These are phyloP conservation scores for Trametes punicea DNA, from an alignment of 768 basidiomycete genomes.

Conservation along the genomic window DNA sequence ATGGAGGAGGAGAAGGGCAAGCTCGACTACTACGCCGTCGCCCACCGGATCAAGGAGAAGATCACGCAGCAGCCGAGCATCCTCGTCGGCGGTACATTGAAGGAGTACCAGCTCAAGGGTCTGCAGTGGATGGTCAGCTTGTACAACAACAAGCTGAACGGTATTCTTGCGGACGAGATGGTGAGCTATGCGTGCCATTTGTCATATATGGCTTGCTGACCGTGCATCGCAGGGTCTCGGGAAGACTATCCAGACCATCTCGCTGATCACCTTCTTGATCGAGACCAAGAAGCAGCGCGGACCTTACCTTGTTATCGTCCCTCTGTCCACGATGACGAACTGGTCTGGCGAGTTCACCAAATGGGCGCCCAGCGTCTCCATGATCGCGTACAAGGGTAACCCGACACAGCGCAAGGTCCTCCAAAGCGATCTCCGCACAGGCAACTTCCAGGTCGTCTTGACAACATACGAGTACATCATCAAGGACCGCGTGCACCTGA, in stretches of 20 bases:
- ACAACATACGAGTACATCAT: conserved; percentile 98
- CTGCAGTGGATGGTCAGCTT: conserved; percentile 98
- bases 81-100: conserved; percentile 83
- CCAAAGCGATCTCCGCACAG: conserved; percentile 71
- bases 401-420: conserved; percentile 76
- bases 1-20: conserved; percentile 71
- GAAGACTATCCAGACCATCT: conserved; percentile 94
- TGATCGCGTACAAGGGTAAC: conserved; percentile 89
- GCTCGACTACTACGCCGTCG: conserved; percentile 95
- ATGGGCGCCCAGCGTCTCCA: conserved; percentile 85
- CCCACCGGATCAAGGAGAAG: conserved; percentile 89
- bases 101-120: conserved; percentile 94
- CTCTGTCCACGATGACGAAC: conserved; percentile 94
- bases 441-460: conserved; percentile 87
- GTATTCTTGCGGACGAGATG: conserved; percentile 95
- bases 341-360: conserved; percentile 97
- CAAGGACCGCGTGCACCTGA: conserved; percentile 87
- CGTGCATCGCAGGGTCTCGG: conserved; percentile 70
- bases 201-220: neutral
- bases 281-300: conserved; percentile 89
- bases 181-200: conserved; percentile 35
- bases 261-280: conserved; percentile 91
- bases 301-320: conserved; percentile 93
- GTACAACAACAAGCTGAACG: conserved; percentile 94
- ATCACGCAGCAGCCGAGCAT: conserved; percentile 69